A percentile compares a stretch with the other conserved stretches of the same genome.
Conservation (phyloP, 139 green algal species). For the Axilococcus clingmanii region DNA sequence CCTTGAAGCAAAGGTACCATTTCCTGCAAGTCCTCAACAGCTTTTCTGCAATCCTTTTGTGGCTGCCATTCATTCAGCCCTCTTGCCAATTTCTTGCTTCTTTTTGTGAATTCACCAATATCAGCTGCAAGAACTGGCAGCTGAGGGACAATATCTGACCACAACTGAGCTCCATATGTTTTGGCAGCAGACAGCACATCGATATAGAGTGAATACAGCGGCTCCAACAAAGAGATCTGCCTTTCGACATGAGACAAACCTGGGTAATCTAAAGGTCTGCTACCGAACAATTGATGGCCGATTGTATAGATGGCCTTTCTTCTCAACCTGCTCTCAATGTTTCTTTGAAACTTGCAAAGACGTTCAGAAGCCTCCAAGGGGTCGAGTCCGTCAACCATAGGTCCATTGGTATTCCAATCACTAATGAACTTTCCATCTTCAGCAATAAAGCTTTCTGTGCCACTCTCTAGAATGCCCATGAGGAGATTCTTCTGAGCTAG, state of each 20-base stretch:
- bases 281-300: slow-evolving; percentile 89
- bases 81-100: slow-evolving; percentile 79
- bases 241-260: slow-evolving; percentile 84
- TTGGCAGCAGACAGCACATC: slow-evolving; percentile 84
- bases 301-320: slow-evolving; percentile 83
- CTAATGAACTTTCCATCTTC: slow-evolving; percentile 59
- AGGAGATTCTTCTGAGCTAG: slow-evolving; percentile 77
- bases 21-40: slow-evolving; percentile 86
- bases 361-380: slow-evolving; percentile 82
- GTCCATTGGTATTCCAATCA: slow-evolving; percentile 77
- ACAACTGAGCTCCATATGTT: background rate
- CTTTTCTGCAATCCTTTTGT: slow-evolving; percentile 74
- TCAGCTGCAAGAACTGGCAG: background rate
- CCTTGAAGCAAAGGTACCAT: slow-evolving; percentile 80
- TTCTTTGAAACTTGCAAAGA: slow-evolving; percentile 85
- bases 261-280: slow-evolving; percentile 74
- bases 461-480: slow-evolving; percentile 17
- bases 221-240: slow-evolving; percentile 68
- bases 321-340: slow-evolving; percentile 75
- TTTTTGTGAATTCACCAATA: slow-evolving; percentile 38
- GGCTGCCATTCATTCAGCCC: slow-evolving; percentile 81
- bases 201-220: slow-evolving; percentile 82
- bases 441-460: background rate
- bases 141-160: background rate
- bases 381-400: slow-evolving; percentile 77